Evolutionary conservation across 176 grass and related monocot species (phyloP), one percentile per base, ranked within the genome.

Genomic region (Calamus simplicifolius): DNA sequence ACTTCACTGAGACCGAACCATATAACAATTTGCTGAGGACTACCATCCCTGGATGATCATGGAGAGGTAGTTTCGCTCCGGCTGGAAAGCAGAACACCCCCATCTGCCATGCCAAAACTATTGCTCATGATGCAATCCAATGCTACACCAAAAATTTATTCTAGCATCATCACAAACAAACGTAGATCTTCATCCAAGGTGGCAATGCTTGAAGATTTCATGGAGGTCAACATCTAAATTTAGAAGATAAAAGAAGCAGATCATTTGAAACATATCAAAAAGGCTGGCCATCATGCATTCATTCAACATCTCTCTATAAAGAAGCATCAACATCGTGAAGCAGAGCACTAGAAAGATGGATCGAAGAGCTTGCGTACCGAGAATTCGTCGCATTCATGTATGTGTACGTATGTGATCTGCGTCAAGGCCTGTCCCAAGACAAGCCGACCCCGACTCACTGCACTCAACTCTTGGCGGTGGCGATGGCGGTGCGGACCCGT

Each of bases 1-100:
- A 62, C 58, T 53, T 62, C 18, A 73, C 7, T 21, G 18, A 25
- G 16, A 49, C 6, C 1, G 59, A 73, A 2, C 70, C 70, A 17
- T 73, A 73, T 50, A 73, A n/a, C 8, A 73, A 49, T 54, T 73
- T 73, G 58, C 49, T 73, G 18, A 73, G 70, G 26, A 73, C 70
- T 5, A 73, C 29, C 70, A 73, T 73, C 19, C 18, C n/a, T 3
- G 70, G 70, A 43, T 73, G 70, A 54, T 73, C 70, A 25, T 73
- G 70, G 18, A 73, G 51, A 14, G 70, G 70, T 18, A 73, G 16
- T 10, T 29, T 73, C 54, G 70, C 59, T 43, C 70, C 70, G 12
- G 70, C 70, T 1, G 70, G 70, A 29, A 73, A 63, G 27, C 70
- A 73, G 19, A 73, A 73, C 14, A 73, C 59, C 29, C 70, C 70